A percentile compares a stretch with the other conserved stretches of the same genome.
Conservation (phyloP, 768 basidiomycete species). For the Suillus sp. region DNA sequence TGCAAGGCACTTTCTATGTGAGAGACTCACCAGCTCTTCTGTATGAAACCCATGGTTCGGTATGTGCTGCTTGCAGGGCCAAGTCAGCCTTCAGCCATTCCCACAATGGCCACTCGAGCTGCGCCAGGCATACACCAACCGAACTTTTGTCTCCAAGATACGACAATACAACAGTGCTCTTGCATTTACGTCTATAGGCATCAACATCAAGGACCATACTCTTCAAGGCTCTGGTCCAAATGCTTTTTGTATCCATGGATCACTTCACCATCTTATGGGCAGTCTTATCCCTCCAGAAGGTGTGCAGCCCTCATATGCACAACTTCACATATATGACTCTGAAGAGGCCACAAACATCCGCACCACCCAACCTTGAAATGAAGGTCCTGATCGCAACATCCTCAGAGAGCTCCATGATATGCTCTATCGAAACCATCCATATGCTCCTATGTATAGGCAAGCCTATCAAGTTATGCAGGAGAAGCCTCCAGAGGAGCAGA, state of each 20-base stretch:
- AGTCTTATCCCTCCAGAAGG: slow-evolving; percentile 30
- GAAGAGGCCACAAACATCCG: slow-evolving; percentile 33
- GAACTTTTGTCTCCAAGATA: slow-evolving; percentile 37
- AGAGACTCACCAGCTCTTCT: slow-evolving; percentile 15
- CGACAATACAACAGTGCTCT: slow-evolving; percentile 45
- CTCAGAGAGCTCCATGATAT: slow-evolving; percentile 31
- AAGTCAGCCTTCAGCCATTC: slow-evolving; percentile 26
- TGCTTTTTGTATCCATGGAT: slow-evolving; percentile 38
- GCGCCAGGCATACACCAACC: slow-evolving; percentile 20
- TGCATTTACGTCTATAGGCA: slow-evolving; percentile 41
- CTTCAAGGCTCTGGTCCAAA: slow-evolving; percentile 35
- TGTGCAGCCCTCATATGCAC: slow-evolving; percentile 35
- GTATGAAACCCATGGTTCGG: slow-evolving; percentile 21
- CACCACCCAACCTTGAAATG: slow-evolving; percentile 22
- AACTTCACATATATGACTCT: slow-evolving; percentile 46
- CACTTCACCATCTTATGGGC: slow-evolving; percentile 40
- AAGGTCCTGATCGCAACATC: slow-evolving; percentile 19
- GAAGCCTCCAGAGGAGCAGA: slow-evolving; percentile 21
- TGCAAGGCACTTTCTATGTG: slow-evolving; percentile 21
- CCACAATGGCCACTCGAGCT: slow-evolving; percentile 20
- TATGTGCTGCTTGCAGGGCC: slow-evolving; percentile 31
- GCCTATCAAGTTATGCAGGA: slow-evolving; percentile 35
- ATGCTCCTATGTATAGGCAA: slow-evolving; percentile 33
- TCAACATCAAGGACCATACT: slow-evolving; percentile 31
- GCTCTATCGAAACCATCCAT: no score